Conservation (phyloP, 192 early-diverging fungal species). For the Podila minutissima region DNA sequence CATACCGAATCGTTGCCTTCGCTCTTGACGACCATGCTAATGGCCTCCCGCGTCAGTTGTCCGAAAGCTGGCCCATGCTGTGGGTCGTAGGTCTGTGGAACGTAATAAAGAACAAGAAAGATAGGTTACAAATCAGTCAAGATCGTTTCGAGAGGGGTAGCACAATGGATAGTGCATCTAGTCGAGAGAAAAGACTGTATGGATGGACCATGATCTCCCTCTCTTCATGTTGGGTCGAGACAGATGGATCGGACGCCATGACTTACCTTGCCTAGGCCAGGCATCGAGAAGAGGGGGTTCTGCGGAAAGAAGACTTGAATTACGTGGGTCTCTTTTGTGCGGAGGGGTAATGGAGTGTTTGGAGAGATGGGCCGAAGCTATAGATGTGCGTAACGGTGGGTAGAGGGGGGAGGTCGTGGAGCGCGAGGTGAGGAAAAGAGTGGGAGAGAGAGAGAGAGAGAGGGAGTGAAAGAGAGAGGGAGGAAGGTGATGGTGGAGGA, state of each 20-base stretch:
- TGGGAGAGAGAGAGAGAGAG: not conserved
- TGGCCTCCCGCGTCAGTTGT: constrained; percentile 61
- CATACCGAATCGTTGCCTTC: constrained; percentile 55
- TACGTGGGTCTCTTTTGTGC: no score
- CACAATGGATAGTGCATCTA: no score
- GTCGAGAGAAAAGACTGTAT: no score
- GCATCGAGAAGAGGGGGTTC: not conserved
- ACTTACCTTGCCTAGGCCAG: constrained; percentile 3
- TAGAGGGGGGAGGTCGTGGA: not conserved
- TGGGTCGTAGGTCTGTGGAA: constrained; percentile 40
- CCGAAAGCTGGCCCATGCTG: constrained; percentile 57
- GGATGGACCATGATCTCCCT: no score
- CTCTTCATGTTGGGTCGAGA: not conserved
- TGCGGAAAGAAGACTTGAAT: constrained; percentile 6
- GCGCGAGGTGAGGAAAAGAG: not conserved
- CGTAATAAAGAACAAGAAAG: not conserved
- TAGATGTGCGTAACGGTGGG: not conserved
- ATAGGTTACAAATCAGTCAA: not conserved
- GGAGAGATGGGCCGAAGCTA: not conserved
- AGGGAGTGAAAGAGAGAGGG: not conserved
- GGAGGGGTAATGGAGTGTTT: not conserved
- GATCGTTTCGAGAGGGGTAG: not conserved
- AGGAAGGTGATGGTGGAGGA: not conserved
- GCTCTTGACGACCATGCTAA: constrained; percentile 56
- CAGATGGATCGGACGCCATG: not conserved